Evolutionary conservation across 805 yeast species (phyloP).

Genomic region (Myxozyma neglecta): DNA sequence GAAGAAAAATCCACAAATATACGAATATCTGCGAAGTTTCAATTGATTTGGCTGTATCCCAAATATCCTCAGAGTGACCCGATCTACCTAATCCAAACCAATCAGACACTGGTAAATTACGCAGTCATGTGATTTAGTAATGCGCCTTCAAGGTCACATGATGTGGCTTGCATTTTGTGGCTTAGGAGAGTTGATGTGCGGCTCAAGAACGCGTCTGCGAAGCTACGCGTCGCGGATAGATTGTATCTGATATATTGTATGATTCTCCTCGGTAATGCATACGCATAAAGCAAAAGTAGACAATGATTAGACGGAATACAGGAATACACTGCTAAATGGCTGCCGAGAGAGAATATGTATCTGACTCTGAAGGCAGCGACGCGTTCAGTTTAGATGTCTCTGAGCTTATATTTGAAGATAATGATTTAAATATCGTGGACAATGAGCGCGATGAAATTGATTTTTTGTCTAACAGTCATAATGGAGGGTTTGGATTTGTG

Average conservation of each 20-base stretch:
- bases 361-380: slow-evolving; percentile 29
- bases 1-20: background rate
- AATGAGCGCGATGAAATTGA: slow-evolving; percentile 18
- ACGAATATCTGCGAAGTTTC: background rate
- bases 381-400: slow-evolving; percentile 1
- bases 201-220: too few species aligned
- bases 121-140: background rate
- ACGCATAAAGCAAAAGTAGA: background rate
- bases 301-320: background rate
- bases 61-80: background rate
- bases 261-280: background rate
- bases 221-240: too few species aligned
- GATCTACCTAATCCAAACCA: background rate
- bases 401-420: background rate
- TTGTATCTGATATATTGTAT: background rate
- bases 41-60: background rate
- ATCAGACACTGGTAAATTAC: slow-evolving; percentile 6
- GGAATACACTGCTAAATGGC: slow-evolving; percentile 17
- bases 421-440: background rate
- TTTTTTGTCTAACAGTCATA: background rate
- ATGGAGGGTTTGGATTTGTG: background rate
- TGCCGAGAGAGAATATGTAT: slow-evolving; percentile 15
- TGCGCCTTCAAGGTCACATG: background rate
- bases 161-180: background rate
- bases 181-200: background rate